phyloP scores from a whole-genome alignment of 2,329 filamentous ascomycete species.

The Onygenales sp. region DNA sequence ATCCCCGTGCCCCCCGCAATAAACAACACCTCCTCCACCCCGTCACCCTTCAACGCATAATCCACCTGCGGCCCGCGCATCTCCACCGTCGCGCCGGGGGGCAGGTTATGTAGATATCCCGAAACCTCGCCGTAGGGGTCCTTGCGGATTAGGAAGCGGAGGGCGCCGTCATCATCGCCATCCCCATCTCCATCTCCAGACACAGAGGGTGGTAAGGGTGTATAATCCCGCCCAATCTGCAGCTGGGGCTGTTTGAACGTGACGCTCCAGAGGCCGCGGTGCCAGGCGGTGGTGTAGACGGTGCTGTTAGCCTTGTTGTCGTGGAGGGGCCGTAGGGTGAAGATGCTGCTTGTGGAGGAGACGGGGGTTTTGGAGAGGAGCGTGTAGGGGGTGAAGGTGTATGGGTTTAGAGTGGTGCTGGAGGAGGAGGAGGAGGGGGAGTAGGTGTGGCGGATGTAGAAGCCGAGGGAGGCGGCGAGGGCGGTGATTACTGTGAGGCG shows the following conservation, averaged over 20 bases:
- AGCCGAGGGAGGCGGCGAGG: conserved; percentile 26
- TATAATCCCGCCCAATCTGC: conserved; percentile 87
- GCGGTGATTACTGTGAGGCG: conserved; percentile 25
- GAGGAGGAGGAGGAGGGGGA: conserved; percentile 13
- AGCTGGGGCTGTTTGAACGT: conserved; percentile 91
- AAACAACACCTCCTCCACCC: conserved; percentile 58
- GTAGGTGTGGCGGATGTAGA: neutral
- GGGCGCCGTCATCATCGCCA: conserved; percentile 26
- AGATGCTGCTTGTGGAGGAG: conserved; percentile 38
- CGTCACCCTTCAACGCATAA: conserved; percentile 47
- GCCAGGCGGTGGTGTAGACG: conserved; percentile 42
- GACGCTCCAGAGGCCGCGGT: conserved; percentile 69
- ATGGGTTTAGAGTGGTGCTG: conserved; percentile 24
- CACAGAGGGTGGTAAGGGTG: conserved; percentile 58
- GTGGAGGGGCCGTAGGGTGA: conserved; percentile 31
- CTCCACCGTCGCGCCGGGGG: conserved; percentile 55
- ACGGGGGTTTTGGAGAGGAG: conserved; percentile 34
- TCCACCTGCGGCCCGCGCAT: conserved; percentile 71
- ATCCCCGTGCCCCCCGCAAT: conserved; percentile 89
- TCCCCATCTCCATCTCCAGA: conserved; percentile 8
- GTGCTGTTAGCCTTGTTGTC: conserved; percentile 19
- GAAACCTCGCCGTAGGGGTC: conserved; percentile 79
- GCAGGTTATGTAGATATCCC: conserved; percentile 61
- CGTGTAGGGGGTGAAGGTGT: conserved; percentile 31
- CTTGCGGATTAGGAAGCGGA: conserved; percentile 70